Percentiles rank a stretch among this genome's conserved stretches.
phyloP scores from a whole-genome alignment of 495 filamentous ascomycete species.

The Neurospora tetraspora region DNA sequence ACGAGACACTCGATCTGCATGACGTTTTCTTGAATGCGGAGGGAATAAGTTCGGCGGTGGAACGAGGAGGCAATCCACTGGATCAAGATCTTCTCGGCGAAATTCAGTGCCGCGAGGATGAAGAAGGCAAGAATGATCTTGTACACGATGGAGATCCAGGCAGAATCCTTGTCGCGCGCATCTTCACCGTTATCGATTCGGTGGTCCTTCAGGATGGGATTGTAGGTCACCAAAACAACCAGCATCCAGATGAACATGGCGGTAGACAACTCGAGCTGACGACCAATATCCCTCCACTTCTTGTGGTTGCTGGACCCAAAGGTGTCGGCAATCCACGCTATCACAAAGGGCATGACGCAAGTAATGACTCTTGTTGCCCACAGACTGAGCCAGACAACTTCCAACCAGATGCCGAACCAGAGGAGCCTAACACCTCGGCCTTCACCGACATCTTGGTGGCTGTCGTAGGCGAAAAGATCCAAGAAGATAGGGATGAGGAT shows the following conservation, averaged over 20 bases:
- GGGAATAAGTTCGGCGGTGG: constrained; percentile 82
- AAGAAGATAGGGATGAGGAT: constrained; percentile 76
- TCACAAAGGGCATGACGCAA: constrained; percentile 58
- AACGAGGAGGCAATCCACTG: constrained; percentile 92
- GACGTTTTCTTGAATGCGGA: constrained; percentile 87
- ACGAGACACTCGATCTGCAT: constrained; percentile 36
- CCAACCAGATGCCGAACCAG: constrained; percentile 94
- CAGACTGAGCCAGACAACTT: constrained; percentile 84
- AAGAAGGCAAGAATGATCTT: constrained; percentile 82
- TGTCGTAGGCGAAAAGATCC: constrained; percentile 53
- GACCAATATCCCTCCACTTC: constrained; percentile 88
- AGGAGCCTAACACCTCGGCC: constrained; percentile 69
- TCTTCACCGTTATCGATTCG: constrained; percentile 40
- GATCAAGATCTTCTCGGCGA: constrained; percentile 87
- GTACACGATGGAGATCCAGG: constrained; percentile 72
- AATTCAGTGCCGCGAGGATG: constrained; percentile 68
- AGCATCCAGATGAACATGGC: constrained; percentile 93
- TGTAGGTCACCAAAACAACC: constrained; percentile 62
- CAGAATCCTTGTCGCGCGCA: constrained; percentile 37
- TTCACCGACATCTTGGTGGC: constrained; percentile 36
- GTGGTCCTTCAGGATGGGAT: constrained; percentile 66
- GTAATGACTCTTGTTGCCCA: constrained; percentile 76
- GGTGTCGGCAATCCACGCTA: constrained; percentile 59
- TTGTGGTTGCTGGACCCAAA: constrained; percentile 76
- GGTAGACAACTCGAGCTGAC: constrained; percentile 74